Conservation (phyloP, 257 asterid species). For the Cinchona pubescens region DNA sequence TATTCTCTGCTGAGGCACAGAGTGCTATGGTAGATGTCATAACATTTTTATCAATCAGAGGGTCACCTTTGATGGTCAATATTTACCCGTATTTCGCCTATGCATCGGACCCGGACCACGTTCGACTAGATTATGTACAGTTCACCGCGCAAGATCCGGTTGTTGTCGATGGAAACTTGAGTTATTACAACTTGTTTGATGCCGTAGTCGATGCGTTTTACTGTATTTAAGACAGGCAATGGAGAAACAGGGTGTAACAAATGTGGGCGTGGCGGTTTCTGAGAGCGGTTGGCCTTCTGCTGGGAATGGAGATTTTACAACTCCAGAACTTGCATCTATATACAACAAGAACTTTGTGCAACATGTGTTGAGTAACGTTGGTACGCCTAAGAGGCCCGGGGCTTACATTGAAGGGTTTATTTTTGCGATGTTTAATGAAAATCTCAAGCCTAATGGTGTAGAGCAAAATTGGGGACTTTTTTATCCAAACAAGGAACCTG, state of each 20-base stretch:
- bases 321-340: not conserved
- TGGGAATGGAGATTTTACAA: slow-evolving; percentile 22
- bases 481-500: slow-evolving; percentile 4
- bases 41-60: slow-evolving; percentile 9
- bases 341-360: slow-evolving; percentile 21
- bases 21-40: slow-evolving; percentile 25
- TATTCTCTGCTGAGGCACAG: slow-evolving; percentile 1
- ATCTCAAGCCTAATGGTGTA: slow-evolving; percentile 14
- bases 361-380: not conserved
- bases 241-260: slow-evolving; percentile 30
- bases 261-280: slow-evolving; percentile 33
- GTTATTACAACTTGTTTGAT: slow-evolving; percentile 35
- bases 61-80: slow-evolving; percentile 31
- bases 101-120: not conserved
- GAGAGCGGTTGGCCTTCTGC: slow-evolving; percentile 43
- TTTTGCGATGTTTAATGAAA: slow-evolving; percentile 31
- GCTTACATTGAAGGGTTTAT: slow-evolving; percentile 12
- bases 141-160: slow-evolving; percentile 19
- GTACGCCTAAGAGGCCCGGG: slow-evolving; percentile 29
- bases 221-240: too few relatives aligned
- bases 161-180: not conserved
- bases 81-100: slow-evolving; percentile 48
- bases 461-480: slow-evolving; percentile 30
- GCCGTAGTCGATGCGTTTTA: slow-evolving; percentile 38
- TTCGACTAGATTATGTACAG: slow-evolving; percentile 32